phyloP scores from a whole-genome alignment of 2,329 filamentous ascomycete genomes.

The Zasmidium angulare region DNA sequence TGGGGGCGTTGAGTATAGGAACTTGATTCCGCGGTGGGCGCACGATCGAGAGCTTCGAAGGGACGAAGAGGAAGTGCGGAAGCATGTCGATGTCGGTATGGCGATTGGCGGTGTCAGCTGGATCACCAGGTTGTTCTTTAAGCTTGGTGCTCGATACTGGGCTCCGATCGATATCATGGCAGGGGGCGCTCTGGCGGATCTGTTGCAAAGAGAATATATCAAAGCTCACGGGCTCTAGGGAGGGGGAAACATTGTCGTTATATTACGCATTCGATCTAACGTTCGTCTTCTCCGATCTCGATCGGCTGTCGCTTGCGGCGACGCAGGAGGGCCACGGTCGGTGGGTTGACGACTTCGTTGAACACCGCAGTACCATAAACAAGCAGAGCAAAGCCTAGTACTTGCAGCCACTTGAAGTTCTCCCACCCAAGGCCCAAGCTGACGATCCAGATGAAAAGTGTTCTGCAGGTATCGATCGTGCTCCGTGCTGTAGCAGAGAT shows the following conservation, averaged over 20 bases:
- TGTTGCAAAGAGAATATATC: conserved; percentile 33
- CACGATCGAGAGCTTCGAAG: conserved; percentile 31
- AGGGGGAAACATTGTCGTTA: conserved; percentile 2
- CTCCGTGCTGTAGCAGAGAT: conserved; percentile 92
- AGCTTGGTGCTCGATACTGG: conserved; percentile 26
- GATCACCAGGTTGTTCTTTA: conserved; percentile 24
- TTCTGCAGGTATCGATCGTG: conserved; percentile 96
- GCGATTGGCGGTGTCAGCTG: conserved; percentile 25
- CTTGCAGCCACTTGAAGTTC: conserved; percentile 95
- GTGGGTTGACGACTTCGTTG: conserved; percentile 87
- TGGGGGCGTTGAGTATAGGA: conserved; percentile 27
- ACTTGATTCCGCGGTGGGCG: conserved; percentile 32
- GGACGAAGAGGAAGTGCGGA: conserved; percentile 33
- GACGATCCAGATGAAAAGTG: conserved; percentile 96
- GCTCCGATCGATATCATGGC: conserved; percentile 32
- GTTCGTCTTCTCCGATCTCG: conserved; percentile 14
- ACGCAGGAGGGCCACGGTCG: conserved; percentile 42
- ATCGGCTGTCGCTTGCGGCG: conserved; percentile 24
- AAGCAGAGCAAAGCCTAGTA: conserved; percentile 80
- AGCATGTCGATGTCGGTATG: conserved; percentile 34
- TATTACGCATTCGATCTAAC: neutral
- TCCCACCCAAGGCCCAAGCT: conserved; percentile 94
- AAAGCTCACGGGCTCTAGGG: conserved; percentile 31
- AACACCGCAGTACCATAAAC: conserved; percentile 97
- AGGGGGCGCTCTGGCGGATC: conserved; percentile 32